phyloP scores from a whole-genome alignment of 805 yeast species.

The Candida ascalaphidarum region DNA sequence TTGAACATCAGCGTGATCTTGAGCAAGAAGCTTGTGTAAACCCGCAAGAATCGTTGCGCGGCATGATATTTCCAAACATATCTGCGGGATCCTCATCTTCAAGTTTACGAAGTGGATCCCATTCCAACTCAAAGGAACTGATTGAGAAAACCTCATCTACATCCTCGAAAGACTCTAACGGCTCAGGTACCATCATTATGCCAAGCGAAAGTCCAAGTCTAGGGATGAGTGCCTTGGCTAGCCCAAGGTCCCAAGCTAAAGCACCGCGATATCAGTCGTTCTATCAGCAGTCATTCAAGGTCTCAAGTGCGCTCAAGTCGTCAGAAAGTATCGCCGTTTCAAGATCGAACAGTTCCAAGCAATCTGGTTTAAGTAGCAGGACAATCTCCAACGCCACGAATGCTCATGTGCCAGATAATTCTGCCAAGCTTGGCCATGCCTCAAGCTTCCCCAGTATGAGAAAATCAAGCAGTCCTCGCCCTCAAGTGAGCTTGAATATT shows the following conservation, averaged over 20 bases:
- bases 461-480: too few relatives aligned
- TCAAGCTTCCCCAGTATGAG: conserved; percentile 13
- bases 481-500: too few relatives aligned
- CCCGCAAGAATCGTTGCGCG: conserved; percentile 14
- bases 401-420: conserved; percentile 21
- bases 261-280: conserved; percentile 40
- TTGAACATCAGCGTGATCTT: background rate
- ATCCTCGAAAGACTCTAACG: conserved; percentile 20
- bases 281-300: conserved; percentile 35
- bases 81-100: conserved; percentile 28
- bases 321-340: too few relatives aligned
- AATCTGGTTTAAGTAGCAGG: too few relatives aligned
- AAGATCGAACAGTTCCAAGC: too few relatives aligned
- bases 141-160: conserved; percentile 26
- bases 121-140: conserved; percentile 2
- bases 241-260: conserved; percentile 30
- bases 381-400: conserved; percentile 40
- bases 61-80: conserved; percentile 14
- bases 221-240: too few relatives aligned
- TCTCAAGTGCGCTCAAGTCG: too few relatives aligned
- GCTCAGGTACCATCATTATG: conserved; percentile 3
- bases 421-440: conserved; percentile 13
- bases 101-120: conserved; percentile 14
- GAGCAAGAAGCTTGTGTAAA: conserved; percentile 9
- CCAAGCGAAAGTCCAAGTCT: conserved; percentile 10